A percentile compares a stretch with the other conserved stretches of the same genome.
These are phyloP conservation scores for Microglena sp. DNA, from an alignment of 139 green algal genomes.

Conservation along the genomic window DNA sequence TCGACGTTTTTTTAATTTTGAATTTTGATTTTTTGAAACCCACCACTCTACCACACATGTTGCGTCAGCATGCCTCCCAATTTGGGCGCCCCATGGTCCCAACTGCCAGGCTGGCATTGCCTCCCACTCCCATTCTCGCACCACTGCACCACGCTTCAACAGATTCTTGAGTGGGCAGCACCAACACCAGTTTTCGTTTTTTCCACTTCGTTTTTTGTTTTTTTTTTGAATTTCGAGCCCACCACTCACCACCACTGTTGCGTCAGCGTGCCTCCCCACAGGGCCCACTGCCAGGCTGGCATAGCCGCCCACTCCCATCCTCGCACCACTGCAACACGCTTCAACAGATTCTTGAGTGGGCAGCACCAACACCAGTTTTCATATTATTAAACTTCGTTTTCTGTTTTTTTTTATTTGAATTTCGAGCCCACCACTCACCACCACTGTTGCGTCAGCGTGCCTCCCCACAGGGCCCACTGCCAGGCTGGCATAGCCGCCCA, in stretches of 20 bases:
- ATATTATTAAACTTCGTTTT: too few species aligned
- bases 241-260: slow-evolving; percentile 4
- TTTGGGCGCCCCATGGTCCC: too few species aligned
- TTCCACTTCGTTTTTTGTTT: too few species aligned
- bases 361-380: slow-evolving; percentile 12
- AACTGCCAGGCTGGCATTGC: slow-evolving; percentile 8
- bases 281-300: slow-evolving; percentile 5
- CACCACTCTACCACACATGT: slow-evolving; percentile 3
- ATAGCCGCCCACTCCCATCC: slow-evolving; percentile 9
- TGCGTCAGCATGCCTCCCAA: slow-evolving; percentile 6
- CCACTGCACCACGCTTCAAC: neutral
- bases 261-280: slow-evolving; percentile 6
- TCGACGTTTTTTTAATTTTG: too few species aligned
- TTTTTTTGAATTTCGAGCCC: too few species aligned
- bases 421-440: slow-evolving; percentile 6
- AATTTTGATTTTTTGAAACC: too few species aligned
- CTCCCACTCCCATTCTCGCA: neutral
- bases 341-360: neutral
- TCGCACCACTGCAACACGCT: neutral
- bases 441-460: slow-evolving; percentile 4
- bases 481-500: slow-evolving; percentile 7
- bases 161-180: slow-evolving; percentile 4
- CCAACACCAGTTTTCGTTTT: slow-evolving; percentile 11
- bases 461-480: slow-evolving; percentile 5
- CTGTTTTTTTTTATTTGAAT: too few species aligned